Percentiles rank a stretch among this genome's conserved stretches.
Evolutionary conservation across 768 basidiomycete genomes (phyloP).

Genomic region (Hortiboletus flavorubellus): DNA sequence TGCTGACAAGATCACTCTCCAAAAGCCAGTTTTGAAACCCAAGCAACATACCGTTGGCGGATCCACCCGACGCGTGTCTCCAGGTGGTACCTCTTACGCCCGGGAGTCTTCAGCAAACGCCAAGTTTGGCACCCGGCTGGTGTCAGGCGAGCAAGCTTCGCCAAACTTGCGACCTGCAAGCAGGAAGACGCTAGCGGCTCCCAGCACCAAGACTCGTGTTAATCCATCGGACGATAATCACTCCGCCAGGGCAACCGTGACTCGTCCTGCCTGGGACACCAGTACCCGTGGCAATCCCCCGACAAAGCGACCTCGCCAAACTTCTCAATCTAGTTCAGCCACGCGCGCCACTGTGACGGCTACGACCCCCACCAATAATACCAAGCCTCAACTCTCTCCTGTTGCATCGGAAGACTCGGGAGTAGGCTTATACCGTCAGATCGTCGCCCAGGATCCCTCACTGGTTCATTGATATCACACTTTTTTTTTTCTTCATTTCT

Average conservation of each 20-base stretch:
- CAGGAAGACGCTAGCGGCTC: constrained; percentile 50
- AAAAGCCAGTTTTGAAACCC: constrained; percentile 66
- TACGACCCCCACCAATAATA: constrained; percentile 21
- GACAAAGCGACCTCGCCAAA: constrained; percentile 64
- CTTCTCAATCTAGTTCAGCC: constrained; percentile 67
- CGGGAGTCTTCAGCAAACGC: constrained; percentile 87
- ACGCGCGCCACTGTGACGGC: constrained; percentile 38
- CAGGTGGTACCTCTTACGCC: constrained; percentile 55
- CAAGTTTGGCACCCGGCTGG: constrained; percentile 84
- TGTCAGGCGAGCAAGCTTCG: constrained; percentile 54
- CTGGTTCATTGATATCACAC: constrained; percentile 40
- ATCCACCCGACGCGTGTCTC: constrained; percentile 38
- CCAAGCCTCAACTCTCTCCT: constrained; percentile 51
- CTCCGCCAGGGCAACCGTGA: constrained; percentile 69
- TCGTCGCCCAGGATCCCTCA: constrained; percentile 72
- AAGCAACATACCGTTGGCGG: constrained; percentile 33
- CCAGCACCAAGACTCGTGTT: constrained; percentile 41
- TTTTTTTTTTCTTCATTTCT: constrained; percentile 1
- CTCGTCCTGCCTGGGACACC: constrained; percentile 70
- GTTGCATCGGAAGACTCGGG: constrained; percentile 73
- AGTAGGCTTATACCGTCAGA: constrained; percentile 79
- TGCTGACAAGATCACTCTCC: constrained; percentile 85
- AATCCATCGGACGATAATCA: constrained; percentile 63
- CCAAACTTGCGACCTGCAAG: constrained; percentile 54
- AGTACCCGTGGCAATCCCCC: constrained; percentile 48